These are phyloP conservation scores for Climacium dendroides DNA, from an alignment of 225 moss, liverwort and hornwort species.

Conservation along the genomic window DNA sequence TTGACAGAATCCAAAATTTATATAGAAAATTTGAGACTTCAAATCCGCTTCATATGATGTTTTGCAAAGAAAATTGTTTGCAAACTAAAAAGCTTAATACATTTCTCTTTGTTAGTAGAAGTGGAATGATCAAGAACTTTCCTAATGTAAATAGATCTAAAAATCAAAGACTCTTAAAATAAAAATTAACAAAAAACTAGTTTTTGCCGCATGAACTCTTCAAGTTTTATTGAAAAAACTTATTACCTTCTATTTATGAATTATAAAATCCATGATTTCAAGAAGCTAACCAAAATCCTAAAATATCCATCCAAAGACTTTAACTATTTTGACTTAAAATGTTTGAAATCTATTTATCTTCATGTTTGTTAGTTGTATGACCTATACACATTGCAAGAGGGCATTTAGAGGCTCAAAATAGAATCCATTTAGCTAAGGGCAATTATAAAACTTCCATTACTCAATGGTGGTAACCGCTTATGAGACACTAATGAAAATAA, in stretches of 20 bases:
- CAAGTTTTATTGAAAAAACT: not conserved
- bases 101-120: not conserved
- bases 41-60: no score
- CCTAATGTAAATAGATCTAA: accelerated
- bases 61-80: not conserved
- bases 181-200: accelerated
- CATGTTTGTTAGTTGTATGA: not conserved
- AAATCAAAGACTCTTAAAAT: not conserved
- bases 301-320: accelerated
- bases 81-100: not conserved
- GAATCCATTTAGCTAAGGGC: not conserved
- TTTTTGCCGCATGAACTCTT: accelerated
- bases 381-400: not conserved
- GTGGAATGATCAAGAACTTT: not conserved
- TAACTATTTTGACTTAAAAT: not conserved
- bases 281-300: accelerated
- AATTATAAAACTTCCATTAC: not conserved
- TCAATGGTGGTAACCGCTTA: not conserved
- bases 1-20: accelerated
- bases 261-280: not conserved
- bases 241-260: not conserved
- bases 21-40: not conserved
- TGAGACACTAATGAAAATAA: no score
- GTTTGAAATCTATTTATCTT: not conserved
- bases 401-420: not conserved